A percentile compares a stretch with the other conserved stretches of the same genome.
Evolutionary conservation across 257 asterid genomes (phyloP).

Genomic region (Mentha longifolia): DNA sequence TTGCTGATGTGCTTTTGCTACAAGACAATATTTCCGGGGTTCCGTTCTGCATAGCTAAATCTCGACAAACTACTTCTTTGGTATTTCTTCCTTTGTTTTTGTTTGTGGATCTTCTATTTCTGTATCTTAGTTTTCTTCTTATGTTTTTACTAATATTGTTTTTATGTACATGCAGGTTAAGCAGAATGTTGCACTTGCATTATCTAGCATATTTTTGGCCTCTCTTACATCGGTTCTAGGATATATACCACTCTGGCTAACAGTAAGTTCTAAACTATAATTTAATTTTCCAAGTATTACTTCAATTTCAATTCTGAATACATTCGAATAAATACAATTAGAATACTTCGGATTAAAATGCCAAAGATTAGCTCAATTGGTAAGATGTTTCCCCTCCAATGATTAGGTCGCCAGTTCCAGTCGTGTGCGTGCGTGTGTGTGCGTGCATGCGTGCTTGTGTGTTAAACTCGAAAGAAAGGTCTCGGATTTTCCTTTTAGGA

Average conservation of each 20-base stretch:
- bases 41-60: constrained; percentile 87
- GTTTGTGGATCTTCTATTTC: background rate
- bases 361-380: too few relatives aligned
- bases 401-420: too few relatives aligned
- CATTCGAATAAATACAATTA: background rate
- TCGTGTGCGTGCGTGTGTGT: too few relatives aligned
- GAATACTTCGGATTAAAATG: background rate
- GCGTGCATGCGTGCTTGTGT: too few relatives aligned
- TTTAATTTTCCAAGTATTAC: background rate
- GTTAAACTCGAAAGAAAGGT: too few relatives aligned
- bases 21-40: constrained; percentile 94
- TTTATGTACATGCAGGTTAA: constrained; percentile 56
- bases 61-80: constrained; percentile 89
- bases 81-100: constrained; percentile 41
- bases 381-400: too few relatives aligned
- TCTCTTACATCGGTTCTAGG: constrained; percentile 95
- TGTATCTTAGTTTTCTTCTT: background rate
- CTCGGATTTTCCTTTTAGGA: too few relatives aligned
- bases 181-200: constrained; percentile 92
- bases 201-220: constrained; percentile 87
- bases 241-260: constrained; percentile 88
- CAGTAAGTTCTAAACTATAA: constrained; percentile 50
- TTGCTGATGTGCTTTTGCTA: constrained; percentile 89
- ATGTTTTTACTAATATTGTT: constrained; percentile 9
- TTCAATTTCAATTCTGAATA: background rate